phyloP scores from a whole-genome alignment of 495 filamentous ascomycete genomes.

The Penicillium bialowiezense region DNA sequence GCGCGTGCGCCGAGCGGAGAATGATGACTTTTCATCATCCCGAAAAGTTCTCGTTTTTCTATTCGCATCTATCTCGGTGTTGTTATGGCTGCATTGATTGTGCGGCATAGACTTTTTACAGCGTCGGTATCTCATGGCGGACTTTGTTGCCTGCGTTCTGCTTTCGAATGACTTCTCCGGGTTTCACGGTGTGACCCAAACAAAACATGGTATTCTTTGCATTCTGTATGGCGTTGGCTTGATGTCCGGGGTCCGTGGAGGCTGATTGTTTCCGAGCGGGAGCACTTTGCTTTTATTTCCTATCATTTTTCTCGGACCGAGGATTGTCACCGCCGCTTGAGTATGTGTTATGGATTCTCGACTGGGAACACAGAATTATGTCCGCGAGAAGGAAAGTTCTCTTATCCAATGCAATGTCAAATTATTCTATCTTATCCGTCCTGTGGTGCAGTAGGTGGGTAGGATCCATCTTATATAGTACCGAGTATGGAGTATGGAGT shows the following conservation, averaged over 20 bases:
- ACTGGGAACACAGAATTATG: slow-evolving; percentile 14
- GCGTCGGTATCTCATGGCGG: slow-evolving; percentile 54
- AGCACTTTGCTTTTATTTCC: slow-evolving; percentile 33
- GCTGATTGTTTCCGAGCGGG: slow-evolving; percentile 31
- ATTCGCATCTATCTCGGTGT: slow-evolving; percentile 43
- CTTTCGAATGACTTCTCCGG: slow-evolving; percentile 28
- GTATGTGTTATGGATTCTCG: slow-evolving; percentile 19
- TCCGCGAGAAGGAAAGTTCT: slow-evolving; percentile 27
- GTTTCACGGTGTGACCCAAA: slow-evolving; percentile 9
- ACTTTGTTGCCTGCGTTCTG: slow-evolving; percentile 32
- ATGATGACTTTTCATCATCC: slow-evolving; percentile 35
- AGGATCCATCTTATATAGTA: no score
- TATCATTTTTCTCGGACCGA: slow-evolving; percentile 40
- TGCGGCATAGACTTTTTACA: slow-evolving; percentile 47
- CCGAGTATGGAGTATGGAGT: no score
- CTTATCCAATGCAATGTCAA: slow-evolving; percentile 27
- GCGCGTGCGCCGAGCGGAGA: slow-evolving; percentile 39
- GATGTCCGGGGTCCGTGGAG: slow-evolving; percentile 41
- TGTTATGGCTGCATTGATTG: slow-evolving; percentile 41
- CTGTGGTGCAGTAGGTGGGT: no score
- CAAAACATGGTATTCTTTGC: slow-evolving; percentile 38
- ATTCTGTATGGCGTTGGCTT: slow-evolving; percentile 53
- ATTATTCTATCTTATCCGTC: slow-evolving; percentile 8
- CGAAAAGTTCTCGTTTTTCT: slow-evolving; percentile 46
- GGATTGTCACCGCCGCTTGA: slow-evolving; percentile 40